Base-by-base conservation (phyloP, 2,329 filamentous ascomycete genomes). In the Venturia nashicola region DNA sequence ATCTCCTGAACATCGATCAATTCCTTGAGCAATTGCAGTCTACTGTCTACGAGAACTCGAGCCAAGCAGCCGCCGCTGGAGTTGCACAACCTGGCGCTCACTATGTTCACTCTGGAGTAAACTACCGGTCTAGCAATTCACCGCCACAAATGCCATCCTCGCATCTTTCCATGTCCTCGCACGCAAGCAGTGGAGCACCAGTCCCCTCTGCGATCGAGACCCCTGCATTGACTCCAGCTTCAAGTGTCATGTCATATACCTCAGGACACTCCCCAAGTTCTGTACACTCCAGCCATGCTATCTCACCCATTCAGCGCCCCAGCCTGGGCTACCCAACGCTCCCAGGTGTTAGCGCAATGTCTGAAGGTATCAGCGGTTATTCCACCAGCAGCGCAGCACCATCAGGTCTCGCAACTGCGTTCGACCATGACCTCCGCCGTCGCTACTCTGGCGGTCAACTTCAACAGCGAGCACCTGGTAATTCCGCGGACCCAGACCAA, bases 1-100 rank as follows among this genome's bases (percentile, higher is more conserved):
- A 99, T 73, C 81, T 99, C 54, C 80, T 96, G 73, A 91, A 96
- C 74, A 92, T 97, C 71, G 94, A 97, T 74, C 89, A 91, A 72
- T 90, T 97, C 74, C 84, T 99, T 64, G 91, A 96, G 77, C 91
- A 97, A 77, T 93, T 97, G 82, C 92, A 97, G 77, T 87, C 88
- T 68, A 97, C 93, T 57, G 91, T 97, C 60, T 97, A 97, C 73
- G 94, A 97, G 77, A 96, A 88, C 74, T 87, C 91, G 64, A 90
- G 86, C 70, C 87, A 91, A 61, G 87, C 91, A 40, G 90, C 90
- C 2, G 85, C 86, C 14, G 87, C 88, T 16, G 89, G 90, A 65
- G 84, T 95, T 65, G 88, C 89, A 69, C 85, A 91, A 67, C 85
- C 89, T 61, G 86, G 86, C 65, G 78, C 83, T 18, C 87, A 91